Conservation (phyloP, 306 rosid genomes). For the Sicyos baderoa region DNA sequence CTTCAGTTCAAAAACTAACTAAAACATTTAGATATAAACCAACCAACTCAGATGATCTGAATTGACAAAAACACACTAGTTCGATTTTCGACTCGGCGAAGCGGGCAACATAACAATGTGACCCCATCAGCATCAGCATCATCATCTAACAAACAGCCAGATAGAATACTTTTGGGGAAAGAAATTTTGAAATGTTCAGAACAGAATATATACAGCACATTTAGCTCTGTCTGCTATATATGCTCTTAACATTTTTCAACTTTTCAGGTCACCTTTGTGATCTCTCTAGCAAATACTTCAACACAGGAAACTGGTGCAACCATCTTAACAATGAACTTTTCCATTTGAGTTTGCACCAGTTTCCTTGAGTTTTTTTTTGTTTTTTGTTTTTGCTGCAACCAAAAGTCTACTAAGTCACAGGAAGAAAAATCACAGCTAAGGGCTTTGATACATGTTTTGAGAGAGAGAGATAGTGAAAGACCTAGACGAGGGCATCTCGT, state of each 20-base stretch:
- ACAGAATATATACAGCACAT: slow-evolving; percentile 21
- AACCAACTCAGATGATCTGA: not conserved
- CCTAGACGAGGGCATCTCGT: slow-evolving; percentile 21
- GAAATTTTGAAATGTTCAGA: slow-evolving; percentile 8
- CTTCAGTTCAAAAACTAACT: not conserved
- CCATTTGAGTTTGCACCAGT: slow-evolving; percentile 21
- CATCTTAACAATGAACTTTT: slow-evolving; percentile 29
- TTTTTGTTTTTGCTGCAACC: slow-evolving; percentile 44
- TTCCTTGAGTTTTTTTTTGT: slow-evolving; percentile 30
- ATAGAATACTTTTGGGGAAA: not conserved
- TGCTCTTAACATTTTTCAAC: not conserved
- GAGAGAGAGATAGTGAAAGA: slow-evolving; percentile 15
- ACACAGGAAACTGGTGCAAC: slow-evolving; percentile 23
- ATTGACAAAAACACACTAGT: not conserved
- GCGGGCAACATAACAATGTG: not conserved
- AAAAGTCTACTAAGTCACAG: slow-evolving; percentile 21
- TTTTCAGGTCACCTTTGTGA: not conserved
- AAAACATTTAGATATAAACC: slow-evolving; percentile 1
- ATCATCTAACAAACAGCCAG: not conserved
- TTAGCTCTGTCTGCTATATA: not conserved
- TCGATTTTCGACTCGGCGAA: not conserved
- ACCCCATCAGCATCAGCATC: not conserved
- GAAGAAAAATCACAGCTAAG: slow-evolving; percentile 33
- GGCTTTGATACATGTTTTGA: slow-evolving; percentile 34
- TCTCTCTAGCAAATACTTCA: slow-evolving; percentile 9